Evolutionary conservation across 202 grass and related monocot species (phyloP).

Genomic region (Zoysia matrella): DNA sequence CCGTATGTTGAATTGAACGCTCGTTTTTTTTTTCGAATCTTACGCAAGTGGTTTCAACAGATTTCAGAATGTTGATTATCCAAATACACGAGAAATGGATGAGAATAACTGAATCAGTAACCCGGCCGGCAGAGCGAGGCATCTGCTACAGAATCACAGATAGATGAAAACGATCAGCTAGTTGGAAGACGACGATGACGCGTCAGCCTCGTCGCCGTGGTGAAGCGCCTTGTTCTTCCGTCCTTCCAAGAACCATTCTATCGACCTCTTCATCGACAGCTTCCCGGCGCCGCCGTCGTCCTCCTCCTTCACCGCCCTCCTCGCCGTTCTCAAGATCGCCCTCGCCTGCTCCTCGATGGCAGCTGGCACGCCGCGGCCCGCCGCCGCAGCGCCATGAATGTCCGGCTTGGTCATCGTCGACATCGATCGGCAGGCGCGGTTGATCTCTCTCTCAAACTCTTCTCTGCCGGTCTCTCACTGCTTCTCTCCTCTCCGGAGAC

Average conservation of each 20-base stretch:
- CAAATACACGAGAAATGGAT: no score
- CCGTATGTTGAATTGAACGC: no score
- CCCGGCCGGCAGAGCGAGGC: no score
- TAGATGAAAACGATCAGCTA: background rate
- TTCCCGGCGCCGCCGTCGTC: background rate
- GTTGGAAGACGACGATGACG: background rate
- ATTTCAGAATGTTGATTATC: no score
- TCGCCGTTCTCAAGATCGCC: background rate
- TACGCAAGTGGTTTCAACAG: no score
- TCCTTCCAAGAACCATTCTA: background rate
- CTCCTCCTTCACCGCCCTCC: background rate
- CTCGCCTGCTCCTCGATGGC: conserved; percentile 4
- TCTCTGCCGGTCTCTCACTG: background rate
- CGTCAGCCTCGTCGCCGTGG: background rate
- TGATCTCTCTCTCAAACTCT: background rate
- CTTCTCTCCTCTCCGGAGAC: background rate
- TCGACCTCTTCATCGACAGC: background rate
- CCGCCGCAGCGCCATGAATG: background rate
- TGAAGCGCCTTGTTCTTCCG: background rate
- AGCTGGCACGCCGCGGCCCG: background rate
- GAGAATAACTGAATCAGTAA: no score
- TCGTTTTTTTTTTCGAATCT: no score
- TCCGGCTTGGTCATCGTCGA: background rate
- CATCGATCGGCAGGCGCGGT: background rate
- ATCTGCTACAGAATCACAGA: no score